A percentile compares a stretch with the other conserved stretches of the same genome.
These are phyloP conservation scores for Gillenia trifoliata DNA, from an alignment of 306 rosid species.

Conservation along the genomic window DNA sequence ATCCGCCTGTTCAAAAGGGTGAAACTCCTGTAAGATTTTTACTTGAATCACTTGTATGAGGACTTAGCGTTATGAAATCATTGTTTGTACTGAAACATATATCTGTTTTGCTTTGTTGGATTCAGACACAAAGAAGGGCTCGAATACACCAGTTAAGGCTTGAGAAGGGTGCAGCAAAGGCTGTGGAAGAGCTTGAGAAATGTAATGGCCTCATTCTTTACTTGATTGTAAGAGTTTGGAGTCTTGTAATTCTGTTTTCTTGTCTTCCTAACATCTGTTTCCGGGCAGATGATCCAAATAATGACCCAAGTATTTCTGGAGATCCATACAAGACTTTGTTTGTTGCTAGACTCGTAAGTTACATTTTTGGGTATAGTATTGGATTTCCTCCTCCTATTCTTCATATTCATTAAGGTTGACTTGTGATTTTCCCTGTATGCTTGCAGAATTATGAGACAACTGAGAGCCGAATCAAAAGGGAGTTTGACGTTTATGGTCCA, in stretches of 20 bases:
- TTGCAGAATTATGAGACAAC: slow-evolving; percentile 89
- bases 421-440: slow-evolving; percentile 6
- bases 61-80: not conserved
- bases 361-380: slow-evolving; percentile 2
- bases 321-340: slow-evolving; percentile 97
- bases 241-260: not conserved
- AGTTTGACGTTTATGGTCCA: slow-evolving; percentile 97
- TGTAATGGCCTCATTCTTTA: slow-evolving; percentile 38
- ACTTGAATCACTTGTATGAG: not conserved
- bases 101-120: slow-evolving; percentile 16
- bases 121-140: slow-evolving; percentile 70
- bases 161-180: slow-evolving; percentile 90
- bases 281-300: slow-evolving; percentile 72
- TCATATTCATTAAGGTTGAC: slow-evolving; percentile 6
- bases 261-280: slow-evolving; percentile 22
- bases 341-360: slow-evolving; percentile 87
- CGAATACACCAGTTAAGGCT: slow-evolving; percentile 76
- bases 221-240: not conserved
- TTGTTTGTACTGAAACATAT: not conserved
- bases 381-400: not conserved
- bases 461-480: slow-evolving; percentile 98
- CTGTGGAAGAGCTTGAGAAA: slow-evolving; percentile 88
- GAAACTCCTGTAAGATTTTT: slow-evolving; percentile 76
- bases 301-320: slow-evolving; percentile 75
- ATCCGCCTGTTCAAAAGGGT: slow-evolving; percentile 59